phyloP scores from a whole-genome alignment of 2,329 filamentous ascomycete genomes.

The Leptographium wingfieldii region DNA sequence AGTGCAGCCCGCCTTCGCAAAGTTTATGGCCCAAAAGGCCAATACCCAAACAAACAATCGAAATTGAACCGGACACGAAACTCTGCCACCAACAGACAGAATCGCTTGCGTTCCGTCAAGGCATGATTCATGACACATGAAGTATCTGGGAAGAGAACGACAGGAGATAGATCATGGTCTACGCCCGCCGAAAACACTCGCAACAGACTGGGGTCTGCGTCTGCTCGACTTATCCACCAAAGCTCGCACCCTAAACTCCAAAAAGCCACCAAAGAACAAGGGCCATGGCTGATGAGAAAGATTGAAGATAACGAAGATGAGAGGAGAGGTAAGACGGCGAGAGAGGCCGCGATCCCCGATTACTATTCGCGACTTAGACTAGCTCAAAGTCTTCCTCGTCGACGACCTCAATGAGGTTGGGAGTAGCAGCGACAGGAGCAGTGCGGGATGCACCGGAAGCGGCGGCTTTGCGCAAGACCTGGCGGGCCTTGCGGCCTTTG shows the following conservation, averaged over 20 bases:
- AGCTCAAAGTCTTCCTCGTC: constrained; percentile 16
- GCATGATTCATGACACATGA: background rate
- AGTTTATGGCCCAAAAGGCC: background rate
- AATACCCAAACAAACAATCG: background rate
- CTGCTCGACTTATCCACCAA: background rate
- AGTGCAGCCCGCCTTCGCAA: background rate
- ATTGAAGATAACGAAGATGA: background rate
- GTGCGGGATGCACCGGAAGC: background rate
- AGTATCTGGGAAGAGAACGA: background rate
- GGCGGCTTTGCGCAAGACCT: constrained; percentile 23
- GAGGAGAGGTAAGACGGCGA: background rate
- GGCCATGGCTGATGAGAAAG: background rate
- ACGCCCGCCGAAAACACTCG: background rate
- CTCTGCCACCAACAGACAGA: background rate
- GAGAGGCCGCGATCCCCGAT: background rate
- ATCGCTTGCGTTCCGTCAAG: background rate
- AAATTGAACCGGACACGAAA: background rate
- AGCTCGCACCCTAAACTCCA: background rate
- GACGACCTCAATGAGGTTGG: background rate
- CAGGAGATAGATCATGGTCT: background rate
- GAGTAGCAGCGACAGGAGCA: background rate
- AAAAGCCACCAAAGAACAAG: background rate
- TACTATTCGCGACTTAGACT: constrained; percentile 2
- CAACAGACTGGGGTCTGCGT: background rate
- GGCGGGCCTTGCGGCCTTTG: constrained; percentile 30